phyloP scores from a whole-genome alignment of 768 basidiomycete genomes.

The Pulveroboletus sp. region DNA sequence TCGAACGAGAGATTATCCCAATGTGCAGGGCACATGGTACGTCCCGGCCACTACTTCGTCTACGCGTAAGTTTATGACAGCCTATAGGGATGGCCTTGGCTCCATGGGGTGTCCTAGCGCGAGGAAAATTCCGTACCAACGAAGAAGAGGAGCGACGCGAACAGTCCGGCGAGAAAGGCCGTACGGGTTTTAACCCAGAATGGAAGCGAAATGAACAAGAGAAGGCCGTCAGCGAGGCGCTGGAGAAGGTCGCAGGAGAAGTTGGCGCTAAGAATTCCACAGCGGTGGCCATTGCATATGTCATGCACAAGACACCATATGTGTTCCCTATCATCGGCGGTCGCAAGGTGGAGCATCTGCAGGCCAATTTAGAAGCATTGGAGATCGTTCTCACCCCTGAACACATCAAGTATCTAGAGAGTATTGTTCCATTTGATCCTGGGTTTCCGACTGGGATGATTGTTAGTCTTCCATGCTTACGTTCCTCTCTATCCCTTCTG shows the following conservation, averaged over 20 bases:
- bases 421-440: constrained; percentile 32
- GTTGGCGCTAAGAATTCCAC: constrained; percentile 36
- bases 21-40: constrained; percentile 30
- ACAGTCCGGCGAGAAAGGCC: constrained; percentile 38
- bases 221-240: constrained; percentile 29
- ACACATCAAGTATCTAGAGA: constrained; percentile 39
- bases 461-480: constrained; percentile 22
- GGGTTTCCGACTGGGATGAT: constrained; percentile 38
- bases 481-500: no score
- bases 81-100: constrained; percentile 27
- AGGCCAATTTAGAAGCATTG: constrained; percentile 43
- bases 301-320: constrained; percentile 46
- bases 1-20: constrained; percentile 54
- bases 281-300: constrained; percentile 41
- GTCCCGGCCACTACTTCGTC: constrained; percentile 3
- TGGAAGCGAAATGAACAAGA: constrained; percentile 38
- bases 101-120: constrained; percentile 35
- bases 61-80: constrained; percentile 16
- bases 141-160: constrained; percentile 28
- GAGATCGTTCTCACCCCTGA: constrained; percentile 36
- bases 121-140: constrained; percentile 27
- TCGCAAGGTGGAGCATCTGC: constrained; percentile 43
- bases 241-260: constrained; percentile 40
- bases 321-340: constrained; percentile 44
- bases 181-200: constrained; percentile 13